Conservation (phyloP, 306 rosid species). For the Sphenostylis stenocarpa region DNA sequence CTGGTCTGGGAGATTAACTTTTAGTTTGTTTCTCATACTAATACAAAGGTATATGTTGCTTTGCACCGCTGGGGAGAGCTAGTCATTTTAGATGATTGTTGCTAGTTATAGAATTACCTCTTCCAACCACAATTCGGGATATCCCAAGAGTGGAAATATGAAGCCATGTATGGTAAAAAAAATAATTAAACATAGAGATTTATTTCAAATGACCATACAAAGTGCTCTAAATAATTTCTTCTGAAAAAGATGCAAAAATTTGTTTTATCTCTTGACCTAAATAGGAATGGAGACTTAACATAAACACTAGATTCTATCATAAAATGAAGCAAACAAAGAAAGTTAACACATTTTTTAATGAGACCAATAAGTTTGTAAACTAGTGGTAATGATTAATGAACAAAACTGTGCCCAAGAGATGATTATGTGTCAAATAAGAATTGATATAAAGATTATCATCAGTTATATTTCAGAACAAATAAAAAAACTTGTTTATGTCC, state of each 20-base stretch:
- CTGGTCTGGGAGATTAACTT: neutral
- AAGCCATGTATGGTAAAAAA: neutral
- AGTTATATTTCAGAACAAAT: neutral
- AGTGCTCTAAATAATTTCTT: neutral
- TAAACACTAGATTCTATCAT: slow-evolving; percentile 2
- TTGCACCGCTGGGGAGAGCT: neutral
- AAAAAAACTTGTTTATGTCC: neutral
- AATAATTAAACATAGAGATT: neutral
- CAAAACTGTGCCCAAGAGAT: neutral
- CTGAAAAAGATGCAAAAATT: neutral
- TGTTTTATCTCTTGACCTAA: neutral
- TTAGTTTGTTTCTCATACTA: neutral
- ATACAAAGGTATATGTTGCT: neutral
- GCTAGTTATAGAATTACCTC: neutral
- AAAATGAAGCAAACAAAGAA: slow-evolving; percentile 21
- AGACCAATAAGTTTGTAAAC: neutral
- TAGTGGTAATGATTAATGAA: neutral
- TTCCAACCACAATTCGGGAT: slow-evolving; percentile 11
- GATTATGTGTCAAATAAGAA: slow-evolving; percentile 11
- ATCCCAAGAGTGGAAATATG: neutral
- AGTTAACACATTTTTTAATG: neutral
- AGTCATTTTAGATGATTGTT: neutral
- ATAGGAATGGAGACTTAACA: neutral
- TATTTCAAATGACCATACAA: neutral
- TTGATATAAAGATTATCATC: neutral